Base-by-base conservation (phyloP, 805 yeast genomes). In the Lachancea meyersii region DNA sequence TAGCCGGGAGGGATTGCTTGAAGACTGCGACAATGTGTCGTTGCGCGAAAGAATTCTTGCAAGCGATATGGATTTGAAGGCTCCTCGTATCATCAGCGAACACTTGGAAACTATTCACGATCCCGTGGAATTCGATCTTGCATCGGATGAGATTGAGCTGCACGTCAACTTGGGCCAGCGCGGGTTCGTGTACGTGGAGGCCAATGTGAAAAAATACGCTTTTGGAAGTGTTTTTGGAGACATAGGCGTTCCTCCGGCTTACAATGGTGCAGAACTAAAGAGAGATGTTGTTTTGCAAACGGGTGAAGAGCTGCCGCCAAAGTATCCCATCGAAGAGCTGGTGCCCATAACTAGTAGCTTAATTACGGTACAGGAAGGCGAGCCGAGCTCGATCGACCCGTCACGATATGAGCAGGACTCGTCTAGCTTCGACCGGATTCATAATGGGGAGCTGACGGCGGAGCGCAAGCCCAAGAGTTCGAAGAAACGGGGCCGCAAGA, bases 161-260 rank as follows among this genome's bases (percentile, higher is more conserved):
- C 84, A 80, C 49, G 83, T 82, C 3, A 85, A 81, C 54, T 53
- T 85, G 38, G 95, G 95, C 1, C 91, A 84, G 58, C 58, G 75
- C 35, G 95, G 94, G 2, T 85, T 70, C 61, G 91, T 85, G 1
- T 83, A 79, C 55, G 83, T 85, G 38, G 93, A 85, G 58, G 94
- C 81, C 0, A 85, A 85, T 62, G 89, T 85, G 19, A 84, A 85
- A 55, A 84, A 82, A 57, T 85, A 91, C 85, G 88, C 88, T 13
- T 82, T 80, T 62, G 94, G 60, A 20, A 53, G 64, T 23, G 58
- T 62, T 3, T 59, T 48, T 47, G 74, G 74, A 4, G 68, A 65
- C 2, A 69, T 70, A 47, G 74, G 74, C 5, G 58, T 69, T 11
- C 74, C 74, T 4, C 74, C 74, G 5, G 61, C 71, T 2, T 70